Percentiles rank a stretch among this genome's conserved stretches.
These are phyloP conservation scores for Geosmithia putterillii DNA, from an alignment of 2,329 filamentous ascomycete genomes.

Conservation along the genomic window DNA sequence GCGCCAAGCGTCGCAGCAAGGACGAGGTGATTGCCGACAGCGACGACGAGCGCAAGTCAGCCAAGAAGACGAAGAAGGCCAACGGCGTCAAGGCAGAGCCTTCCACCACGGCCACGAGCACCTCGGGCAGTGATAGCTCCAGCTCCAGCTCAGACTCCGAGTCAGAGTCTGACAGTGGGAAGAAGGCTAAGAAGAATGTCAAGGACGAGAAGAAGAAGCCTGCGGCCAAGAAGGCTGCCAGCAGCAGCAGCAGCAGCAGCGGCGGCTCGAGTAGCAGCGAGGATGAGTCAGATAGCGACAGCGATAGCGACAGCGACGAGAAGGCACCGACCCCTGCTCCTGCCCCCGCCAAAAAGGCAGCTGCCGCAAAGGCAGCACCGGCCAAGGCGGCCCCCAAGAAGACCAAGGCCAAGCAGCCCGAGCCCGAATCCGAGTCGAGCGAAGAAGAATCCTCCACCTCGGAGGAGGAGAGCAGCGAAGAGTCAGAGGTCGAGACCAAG, in stretches of 20 bases:
- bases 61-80: constrained; percentile 6
- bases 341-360: no score
- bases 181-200: neutral
- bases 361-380: neutral
- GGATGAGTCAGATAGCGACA: neutral
- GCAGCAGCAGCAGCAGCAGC: neutral
- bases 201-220: neutral
- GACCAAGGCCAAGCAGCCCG: constrained; percentile 10
- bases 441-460: constrained; percentile 6
- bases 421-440: constrained; percentile 4
- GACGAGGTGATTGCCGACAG: constrained; percentile 28
- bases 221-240: constrained; percentile 1
- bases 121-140: constrained; percentile 2
- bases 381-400: constrained; percentile 6
- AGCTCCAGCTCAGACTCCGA: constrained; percentile 2
- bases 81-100: constrained; percentile 9
- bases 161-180: neutral
- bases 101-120: neutral
- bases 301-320: constrained; percentile 1
- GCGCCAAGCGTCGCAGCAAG: constrained; percentile 16
- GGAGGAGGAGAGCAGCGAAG: no score
- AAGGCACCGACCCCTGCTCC: no score
- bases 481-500: neutral
- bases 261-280: neutral
- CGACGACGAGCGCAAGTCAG: constrained; percentile 19